Evolutionary conservation across 352 stramenopile genomes (phyloP), one percentile per base, ranked within the genome.

Genomic region (Phytophthora foliorum): DNA sequence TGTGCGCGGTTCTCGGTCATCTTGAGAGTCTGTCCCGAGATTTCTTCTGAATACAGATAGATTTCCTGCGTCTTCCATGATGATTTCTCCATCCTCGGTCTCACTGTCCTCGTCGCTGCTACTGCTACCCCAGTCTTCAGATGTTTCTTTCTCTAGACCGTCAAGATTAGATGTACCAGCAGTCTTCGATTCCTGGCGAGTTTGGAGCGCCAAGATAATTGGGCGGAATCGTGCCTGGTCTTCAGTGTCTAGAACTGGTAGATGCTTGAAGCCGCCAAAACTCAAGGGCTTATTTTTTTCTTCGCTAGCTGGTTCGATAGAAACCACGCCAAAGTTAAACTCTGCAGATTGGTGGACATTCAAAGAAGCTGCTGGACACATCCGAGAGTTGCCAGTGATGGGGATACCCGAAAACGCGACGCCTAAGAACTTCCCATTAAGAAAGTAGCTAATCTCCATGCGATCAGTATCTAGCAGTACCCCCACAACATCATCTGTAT

Each of bases 371-470:
- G 92, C 93, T 8, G 94, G 94, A 36, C 80, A 92, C 42, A 98
- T 81, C 4, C 74, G 60, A 2, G 80, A 84, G 25, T 39, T 82
- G 46, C 65, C 9, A 25, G 72, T 77, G 17, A 92, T 65, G 1
- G 80, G 63, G 4, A 92, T 62, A 2, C 51, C 76, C 6, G 73
- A 73, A 70, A 98, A 98, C 0, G 92, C 93, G 24, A 92, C 69
- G 2, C 92, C 94, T 17, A 98, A 75, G 57, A 94, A 88, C 11
- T 83, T 77, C n/a, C 92, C 93, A 75, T 99, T 99, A 4, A 98
- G 55, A 50, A 94, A 90, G 65, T 93, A 99, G 25, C 87, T 94
- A 27, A 99, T 82, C 56, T 90, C 80, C 57, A 91, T 82, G 1
- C 71, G 84, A 68, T 96, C 90, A 7, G 86, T 91, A 62, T 98